phyloP scores from a whole-genome alignment of 139 green algal species.

The Volvox africanus region DNA sequence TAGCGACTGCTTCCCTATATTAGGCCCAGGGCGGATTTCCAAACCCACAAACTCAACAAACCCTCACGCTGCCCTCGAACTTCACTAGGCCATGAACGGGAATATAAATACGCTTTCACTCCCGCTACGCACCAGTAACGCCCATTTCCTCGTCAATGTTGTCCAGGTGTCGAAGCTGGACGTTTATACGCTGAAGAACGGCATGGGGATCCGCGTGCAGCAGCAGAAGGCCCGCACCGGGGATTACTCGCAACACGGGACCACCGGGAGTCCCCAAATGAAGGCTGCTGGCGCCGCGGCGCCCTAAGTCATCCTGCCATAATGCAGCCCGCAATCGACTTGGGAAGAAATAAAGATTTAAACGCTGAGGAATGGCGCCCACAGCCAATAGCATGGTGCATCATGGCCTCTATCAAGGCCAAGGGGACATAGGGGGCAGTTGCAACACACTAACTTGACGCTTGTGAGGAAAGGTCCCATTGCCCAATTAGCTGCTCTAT shows the following conservation, averaged over 20 bases:
- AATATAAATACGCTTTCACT: not conserved
- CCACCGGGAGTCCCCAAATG: not conserved
- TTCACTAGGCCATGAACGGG: too few species aligned
- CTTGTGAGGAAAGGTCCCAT: too few species aligned
- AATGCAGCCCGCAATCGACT: too few species aligned
- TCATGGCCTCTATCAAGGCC: too few species aligned
- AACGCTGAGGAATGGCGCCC: too few species aligned
- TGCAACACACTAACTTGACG: too few species aligned
- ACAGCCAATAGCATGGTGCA: too few species aligned
- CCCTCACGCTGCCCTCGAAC: not conserved
- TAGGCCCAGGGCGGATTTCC: too few species aligned
- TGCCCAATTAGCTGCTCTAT: too few species aligned
- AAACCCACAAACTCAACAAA: too few species aligned
- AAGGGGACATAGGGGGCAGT: too few species aligned
- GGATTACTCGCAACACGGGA: conserved; percentile 14
- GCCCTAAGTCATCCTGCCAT: not conserved
- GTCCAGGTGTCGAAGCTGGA: conserved; percentile 16
- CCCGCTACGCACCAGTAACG: not conserved
- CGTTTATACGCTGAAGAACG: not conserved
- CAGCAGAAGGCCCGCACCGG: conserved; percentile 20
- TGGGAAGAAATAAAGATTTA: too few species aligned
- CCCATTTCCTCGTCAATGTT: conserved; percentile 40
- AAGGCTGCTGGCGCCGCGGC: not conserved
- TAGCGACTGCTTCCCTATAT: not conserved
- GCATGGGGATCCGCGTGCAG: conserved; percentile 3